Conservation (phyloP, 2,329 filamentous ascomycete species). For the Coniella lustricola region DNA sequence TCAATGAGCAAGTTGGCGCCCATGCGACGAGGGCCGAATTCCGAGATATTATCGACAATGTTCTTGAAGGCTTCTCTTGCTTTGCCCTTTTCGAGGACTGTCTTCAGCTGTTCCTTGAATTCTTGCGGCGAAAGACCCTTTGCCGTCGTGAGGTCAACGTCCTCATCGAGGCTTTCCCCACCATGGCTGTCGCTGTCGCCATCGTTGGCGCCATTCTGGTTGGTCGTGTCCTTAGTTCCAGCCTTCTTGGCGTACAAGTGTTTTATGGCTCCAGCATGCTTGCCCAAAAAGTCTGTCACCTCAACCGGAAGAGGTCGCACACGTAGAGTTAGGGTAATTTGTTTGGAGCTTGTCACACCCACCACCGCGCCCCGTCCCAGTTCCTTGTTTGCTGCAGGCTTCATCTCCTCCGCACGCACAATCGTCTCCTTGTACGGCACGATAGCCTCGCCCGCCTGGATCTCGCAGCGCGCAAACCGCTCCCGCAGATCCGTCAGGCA, state of each 20-base stretch:
- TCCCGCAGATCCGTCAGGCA: slow-evolving; percentile 91
- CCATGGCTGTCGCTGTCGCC: slow-evolving; percentile 32
- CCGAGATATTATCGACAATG: slow-evolving; percentile 72
- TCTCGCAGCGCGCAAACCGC: slow-evolving; percentile 86
- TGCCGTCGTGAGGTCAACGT: slow-evolving; percentile 52
- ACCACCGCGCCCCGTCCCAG: slow-evolving; percentile 77
- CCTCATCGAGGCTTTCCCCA: slow-evolving; percentile 37
- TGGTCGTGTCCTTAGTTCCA: slow-evolving; percentile 28
- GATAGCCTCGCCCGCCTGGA: slow-evolving; percentile 88
- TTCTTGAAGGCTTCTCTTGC: slow-evolving; percentile 71
- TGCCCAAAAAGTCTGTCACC: slow-evolving; percentile 79
- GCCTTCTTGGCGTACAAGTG: slow-evolving; percentile 56
- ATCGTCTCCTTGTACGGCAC: slow-evolving; percentile 95
- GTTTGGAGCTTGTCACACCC: slow-evolving; percentile 73
- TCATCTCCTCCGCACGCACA: slow-evolving; percentile 83
- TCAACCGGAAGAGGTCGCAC: slow-evolving; percentile 71
- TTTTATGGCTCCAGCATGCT: slow-evolving; percentile 74
- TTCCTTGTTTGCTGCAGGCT: slow-evolving; percentile 75
- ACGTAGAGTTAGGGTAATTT: slow-evolving; percentile 68
- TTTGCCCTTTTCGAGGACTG: slow-evolving; percentile 63
- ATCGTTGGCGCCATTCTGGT: slow-evolving; percentile 34
- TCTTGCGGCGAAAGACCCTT: slow-evolving; percentile 64
- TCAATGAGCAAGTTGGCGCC: slow-evolving; percentile 91
- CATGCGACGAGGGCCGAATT: slow-evolving; percentile 78
- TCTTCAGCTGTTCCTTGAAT: slow-evolving; percentile 65